These are phyloP conservation scores for Trichoderma pleuroti DNA, from an alignment of 2,329 filamentous ascomycete genomes.

Conservation along the genomic window DNA sequence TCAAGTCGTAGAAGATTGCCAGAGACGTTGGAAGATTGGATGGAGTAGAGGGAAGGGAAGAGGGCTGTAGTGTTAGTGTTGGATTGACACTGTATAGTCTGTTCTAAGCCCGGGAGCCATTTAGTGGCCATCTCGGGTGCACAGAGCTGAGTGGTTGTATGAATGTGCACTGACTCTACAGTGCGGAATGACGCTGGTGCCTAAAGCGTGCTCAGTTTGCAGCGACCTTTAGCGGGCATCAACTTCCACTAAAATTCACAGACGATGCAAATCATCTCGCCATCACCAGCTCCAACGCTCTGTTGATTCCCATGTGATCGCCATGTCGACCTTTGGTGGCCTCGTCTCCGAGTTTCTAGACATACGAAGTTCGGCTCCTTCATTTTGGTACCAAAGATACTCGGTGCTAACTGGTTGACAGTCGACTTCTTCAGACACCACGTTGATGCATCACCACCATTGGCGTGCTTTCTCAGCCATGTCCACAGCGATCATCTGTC, in stretches of 20 bases:
- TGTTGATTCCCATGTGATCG: background rate
- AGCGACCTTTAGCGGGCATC: background rate
- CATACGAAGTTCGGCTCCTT: slow-evolving; percentile 57
- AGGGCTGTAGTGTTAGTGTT: background rate
- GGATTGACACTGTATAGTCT: background rate
- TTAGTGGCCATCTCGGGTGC: background rate
- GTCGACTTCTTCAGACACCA: slow-evolving; percentile 77
- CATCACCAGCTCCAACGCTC: background rate
- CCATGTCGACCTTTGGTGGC: slow-evolving; percentile 77
- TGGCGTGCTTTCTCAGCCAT: slow-evolving; percentile 88
- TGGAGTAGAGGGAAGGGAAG: background rate
- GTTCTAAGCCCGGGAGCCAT: background rate
- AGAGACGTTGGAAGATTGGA: background rate
- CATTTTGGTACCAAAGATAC: background rate
- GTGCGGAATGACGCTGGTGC: background rate
- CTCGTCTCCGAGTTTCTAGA: slow-evolving; percentile 72
- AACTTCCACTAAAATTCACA: background rate
- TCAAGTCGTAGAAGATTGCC: background rate
- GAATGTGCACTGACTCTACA: background rate
- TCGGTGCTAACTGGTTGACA: slow-evolving; percentile 30
- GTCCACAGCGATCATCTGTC: slow-evolving; percentile 86
- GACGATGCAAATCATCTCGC: background rate
- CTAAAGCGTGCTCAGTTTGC: background rate
- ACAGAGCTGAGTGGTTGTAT: background rate
- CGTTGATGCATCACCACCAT: slow-evolving; percentile 53